Base-by-base conservation (phyloP, 352 stramenopile species). In the Globisporangium nagaii region DNA sequence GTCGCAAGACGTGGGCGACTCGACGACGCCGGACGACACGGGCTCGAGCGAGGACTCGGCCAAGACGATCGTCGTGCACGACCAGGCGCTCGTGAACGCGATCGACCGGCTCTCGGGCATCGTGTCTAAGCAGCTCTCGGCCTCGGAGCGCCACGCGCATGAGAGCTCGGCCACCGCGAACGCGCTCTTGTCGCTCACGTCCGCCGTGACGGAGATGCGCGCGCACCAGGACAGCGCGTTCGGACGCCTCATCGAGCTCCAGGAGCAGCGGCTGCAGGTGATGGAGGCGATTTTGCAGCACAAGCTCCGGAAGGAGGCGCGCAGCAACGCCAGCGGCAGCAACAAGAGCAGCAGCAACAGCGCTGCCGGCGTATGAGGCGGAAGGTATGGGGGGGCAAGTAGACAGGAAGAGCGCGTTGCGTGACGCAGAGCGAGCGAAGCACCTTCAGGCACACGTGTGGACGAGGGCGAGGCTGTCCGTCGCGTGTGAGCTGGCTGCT, bases 181-280 rank as follows among this genome's bases (percentile, higher is more conserved):
- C 0, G 62, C 68, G 25, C 61, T 88, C 11, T 36, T 43, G 27
- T 65, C 60, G 4, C 57, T 90, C 10, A 75, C 76, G 12, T 59
- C 68, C 2, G 73, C 73, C 4, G 71, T 90, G 45, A 72, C 74
- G 11, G 72, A 83, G 40, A 48, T 90, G 31, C 73, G 75, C 6
- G 62, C 71, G 35, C 66, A 84, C 40, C 74, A 88, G 4, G 60
- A 70, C 8, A 53, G 62, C 4, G 64, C 74, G 2, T 69, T 86
- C 43, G 60, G 59, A 1, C 65, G 71, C 11, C 66, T 88, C 13
- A 75, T 90, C 28, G 57, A 83, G 62, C 56, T 90, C 24, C 75
- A 88, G 48, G 73, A 88, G 58, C 81, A 84, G 37, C 68, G 84
- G n/a, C 50, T 90, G 3, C 71, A 86, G 24, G 70, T 83, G 37